Evolutionary conservation across 129 eudicot species (phyloP).

Genomic region (Cynara cardunculus): DNA sequence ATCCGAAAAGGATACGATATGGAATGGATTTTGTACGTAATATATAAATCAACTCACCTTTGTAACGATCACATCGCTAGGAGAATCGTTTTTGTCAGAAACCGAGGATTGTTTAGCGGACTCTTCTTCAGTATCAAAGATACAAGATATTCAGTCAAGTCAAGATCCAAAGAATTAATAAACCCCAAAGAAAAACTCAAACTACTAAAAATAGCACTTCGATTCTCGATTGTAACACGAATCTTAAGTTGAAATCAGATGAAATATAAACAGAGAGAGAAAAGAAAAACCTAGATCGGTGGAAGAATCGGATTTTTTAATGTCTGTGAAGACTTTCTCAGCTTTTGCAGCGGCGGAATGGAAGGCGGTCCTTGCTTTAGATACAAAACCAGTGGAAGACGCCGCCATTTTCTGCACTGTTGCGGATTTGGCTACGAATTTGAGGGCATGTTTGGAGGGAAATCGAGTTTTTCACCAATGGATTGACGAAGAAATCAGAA

Average conservation of each 20-base stretch:
- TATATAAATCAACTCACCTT: conserved; percentile 34
- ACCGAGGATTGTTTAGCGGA: conserved; percentile 31
- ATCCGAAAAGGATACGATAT: background rate
- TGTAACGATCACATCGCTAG: conserved; percentile 31
- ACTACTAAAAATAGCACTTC: background rate
- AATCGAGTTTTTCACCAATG: background rate
- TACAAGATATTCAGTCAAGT: background rate
- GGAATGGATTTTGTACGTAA: background rate
- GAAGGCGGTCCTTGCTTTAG: conserved; percentile 83
- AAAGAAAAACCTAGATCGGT: conserved; percentile 55
- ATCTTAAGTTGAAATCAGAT: background rate
- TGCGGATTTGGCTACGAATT: conserved; percentile 13
- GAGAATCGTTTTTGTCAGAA: conserved; percentile 34
- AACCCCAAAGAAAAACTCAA: background rate
- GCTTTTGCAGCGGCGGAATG: conserved; percentile 99
- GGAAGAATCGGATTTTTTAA: conserved; percentile 68
- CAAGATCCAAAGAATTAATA: background rate
- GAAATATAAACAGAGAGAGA: background rate
- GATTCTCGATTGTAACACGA: conserved; percentile 13
- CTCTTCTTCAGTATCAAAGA: conserved; percentile 30
- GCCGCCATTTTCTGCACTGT: conserved; percentile 62
- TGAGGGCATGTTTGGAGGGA: conserved; percentile 47
- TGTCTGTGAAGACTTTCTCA: conserved; percentile 81
- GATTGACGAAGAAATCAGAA: conserved; percentile 16
- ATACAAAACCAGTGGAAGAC: conserved; percentile 56